Conservation (phyloP, 768 basidiomycete genomes). For the Boletus tylopilopsis region DNA sequence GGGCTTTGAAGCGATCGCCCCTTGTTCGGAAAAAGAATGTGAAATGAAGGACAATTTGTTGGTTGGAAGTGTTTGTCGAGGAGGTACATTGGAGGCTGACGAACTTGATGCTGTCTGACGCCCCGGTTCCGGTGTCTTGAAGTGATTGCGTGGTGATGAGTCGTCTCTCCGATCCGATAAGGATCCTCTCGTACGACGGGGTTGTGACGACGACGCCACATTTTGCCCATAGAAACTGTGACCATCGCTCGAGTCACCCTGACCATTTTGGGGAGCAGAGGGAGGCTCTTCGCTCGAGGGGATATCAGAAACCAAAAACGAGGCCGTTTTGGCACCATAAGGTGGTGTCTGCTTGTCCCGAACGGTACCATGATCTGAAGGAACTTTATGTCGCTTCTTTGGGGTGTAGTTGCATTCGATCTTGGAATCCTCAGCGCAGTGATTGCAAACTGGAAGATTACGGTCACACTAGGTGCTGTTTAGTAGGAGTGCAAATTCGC, state of each 20-base stretch:
- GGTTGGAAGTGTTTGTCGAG: constrained; percentile 22
- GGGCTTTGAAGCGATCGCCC: constrained; percentile 36
- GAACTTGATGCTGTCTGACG: constrained; percentile 13
- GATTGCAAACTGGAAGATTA: constrained; percentile 67
- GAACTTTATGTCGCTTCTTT: constrained; percentile 60
- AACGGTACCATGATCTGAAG: constrained; percentile 37
- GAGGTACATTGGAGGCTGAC: constrained; percentile 22
- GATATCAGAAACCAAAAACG: constrained; percentile 44
- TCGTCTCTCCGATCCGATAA: constrained; percentile 18
- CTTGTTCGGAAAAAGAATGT: constrained; percentile 38
- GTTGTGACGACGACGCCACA: constrained; percentile 35
- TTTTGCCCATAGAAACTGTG: constrained; percentile 50
- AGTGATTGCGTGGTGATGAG: constrained; percentile 11
- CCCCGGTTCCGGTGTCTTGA: constrained; percentile 26
- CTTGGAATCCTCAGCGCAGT: constrained; percentile 50
- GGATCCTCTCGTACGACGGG: constrained; percentile 23
- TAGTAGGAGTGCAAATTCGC: not conserved
- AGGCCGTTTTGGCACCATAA: constrained; percentile 46
- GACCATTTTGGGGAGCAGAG: constrained; percentile 12
- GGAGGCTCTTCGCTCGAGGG: constrained; percentile 31
- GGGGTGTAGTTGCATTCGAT: constrained; percentile 70
- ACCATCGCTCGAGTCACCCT: constrained; percentile 27
- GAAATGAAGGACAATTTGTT: constrained; percentile 43
- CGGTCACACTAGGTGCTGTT: constrained; percentile 55
- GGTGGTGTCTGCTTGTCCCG: constrained; percentile 37